Conservation (phyloP, 495 filamentous ascomycete genomes). For the Penicillium nucicola region DNA sequence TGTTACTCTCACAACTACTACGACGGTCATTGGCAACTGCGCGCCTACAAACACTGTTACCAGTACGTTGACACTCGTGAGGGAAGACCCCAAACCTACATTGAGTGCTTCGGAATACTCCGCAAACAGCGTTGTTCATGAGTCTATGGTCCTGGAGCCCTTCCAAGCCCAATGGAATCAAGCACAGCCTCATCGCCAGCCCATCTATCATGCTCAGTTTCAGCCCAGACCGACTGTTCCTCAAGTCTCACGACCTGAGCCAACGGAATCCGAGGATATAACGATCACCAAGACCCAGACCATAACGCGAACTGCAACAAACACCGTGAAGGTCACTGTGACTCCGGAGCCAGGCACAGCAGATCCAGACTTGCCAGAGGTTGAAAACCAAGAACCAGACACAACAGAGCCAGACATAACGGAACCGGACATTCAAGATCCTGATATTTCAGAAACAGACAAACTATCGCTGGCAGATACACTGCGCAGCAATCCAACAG, state of each 20-base stretch:
- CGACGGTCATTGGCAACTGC: conserved; percentile 22
- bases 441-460: neutral
- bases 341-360: neutral
- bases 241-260: neutral
- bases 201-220: neutral
- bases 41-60: conserved; percentile 9
- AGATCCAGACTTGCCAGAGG: neutral
- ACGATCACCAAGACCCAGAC: conserved; percentile 17
- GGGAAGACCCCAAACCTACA: neutral
- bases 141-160: neutral
- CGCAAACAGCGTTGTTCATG: neutral
- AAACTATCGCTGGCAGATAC: neutral
- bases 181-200: neutral
- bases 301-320: conserved; percentile 1
- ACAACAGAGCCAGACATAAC: neutral
- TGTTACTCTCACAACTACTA: conserved; percentile 28
- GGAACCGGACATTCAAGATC: too few species aligned
- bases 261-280: conserved; percentile 1
- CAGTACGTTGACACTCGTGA: conserved; percentile 12
- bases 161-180: neutral
- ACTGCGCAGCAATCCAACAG: neutral
- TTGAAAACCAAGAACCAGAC: too few species aligned
- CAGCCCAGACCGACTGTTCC: neutral
- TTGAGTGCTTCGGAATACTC: too few species aligned
- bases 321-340: neutral